These are phyloP conservation scores for Cordia subcordata DNA, from an alignment of 257 asterid genomes.

Conservation along the genomic window DNA sequence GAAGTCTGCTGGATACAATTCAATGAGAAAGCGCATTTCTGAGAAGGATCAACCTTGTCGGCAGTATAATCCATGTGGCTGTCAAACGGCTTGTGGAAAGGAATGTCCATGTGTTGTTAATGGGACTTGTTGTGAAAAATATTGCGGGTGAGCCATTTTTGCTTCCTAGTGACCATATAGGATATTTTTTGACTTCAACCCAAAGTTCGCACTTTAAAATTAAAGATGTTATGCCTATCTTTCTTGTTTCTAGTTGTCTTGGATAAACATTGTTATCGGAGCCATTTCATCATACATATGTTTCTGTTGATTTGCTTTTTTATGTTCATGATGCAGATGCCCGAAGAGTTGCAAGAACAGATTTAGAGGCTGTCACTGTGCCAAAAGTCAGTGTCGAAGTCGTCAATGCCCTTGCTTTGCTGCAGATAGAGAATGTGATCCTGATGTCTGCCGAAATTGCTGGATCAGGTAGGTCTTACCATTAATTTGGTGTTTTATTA, in stretches of 20 bases:
- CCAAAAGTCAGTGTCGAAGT: slow-evolving; percentile 98
- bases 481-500: background rate
- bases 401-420: slow-evolving; percentile 99
- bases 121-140: slow-evolving; percentile 92
- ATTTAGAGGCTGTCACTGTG: slow-evolving; percentile 97
- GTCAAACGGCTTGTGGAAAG: slow-evolving; percentile 88
- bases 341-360: slow-evolving; percentile 92
- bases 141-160: slow-evolving; percentile 72
- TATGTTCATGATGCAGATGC: slow-evolving; percentile 40
- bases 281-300: background rate
- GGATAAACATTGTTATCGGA: background rate
- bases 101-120: slow-evolving; percentile 80
- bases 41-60: slow-evolving; percentile 93
- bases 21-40: slow-evolving; percentile 81
- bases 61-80: slow-evolving; percentile 91
- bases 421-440: slow-evolving; percentile 92
- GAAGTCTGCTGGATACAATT: slow-evolving; percentile 82
- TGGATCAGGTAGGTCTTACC: slow-evolving; percentile 70
- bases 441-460: slow-evolving; percentile 97
- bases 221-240: background rate
- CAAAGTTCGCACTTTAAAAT: no score
- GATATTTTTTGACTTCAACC: no score
- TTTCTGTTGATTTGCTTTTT: background rate
- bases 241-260: background rate
- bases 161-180: no score